Base-by-base conservation (phyloP, 768 basidiomycete genomes). In the Neoboletus brunneissimus region DNA sequence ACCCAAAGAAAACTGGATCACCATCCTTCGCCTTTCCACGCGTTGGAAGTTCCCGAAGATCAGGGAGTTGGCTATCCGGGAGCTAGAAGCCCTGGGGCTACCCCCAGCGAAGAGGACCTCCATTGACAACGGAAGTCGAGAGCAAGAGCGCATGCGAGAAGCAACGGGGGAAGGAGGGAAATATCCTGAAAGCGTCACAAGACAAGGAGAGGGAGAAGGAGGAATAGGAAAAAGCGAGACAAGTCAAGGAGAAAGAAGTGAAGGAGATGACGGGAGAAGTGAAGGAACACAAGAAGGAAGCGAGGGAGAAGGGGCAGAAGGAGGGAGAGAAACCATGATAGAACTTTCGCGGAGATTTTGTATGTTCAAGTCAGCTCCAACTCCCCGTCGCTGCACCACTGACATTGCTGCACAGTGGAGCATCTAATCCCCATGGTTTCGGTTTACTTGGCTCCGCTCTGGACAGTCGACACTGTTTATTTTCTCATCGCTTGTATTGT, bases 41-140 rank as follows among this genome's bases (percentile, higher is more conserved):
- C 73, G 74, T 13, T 90, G 86, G 86, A 46, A 61, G 0, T 88
- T 89, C 54, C 62, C 67, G 0, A 75, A 81, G 54, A 78, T 86
- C 42, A 81, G 68, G 53, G 71, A 60, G 48, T 79, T 75, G 5
- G 84, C 85, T 0, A 60, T 85, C 2, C 79, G 84, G 4, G 80
- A 87, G 60, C 71, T 88, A 0, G 80, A 81, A 54, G 74, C 74
- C 56, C 74, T 79, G 9, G 35, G 64, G 0, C 75, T 87, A 41
- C 66, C 73, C 0, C 75, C 78, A 4, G 78, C 85, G 0, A 76
- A 82, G 1, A 79, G 83, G 13, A 80, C 88, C 49, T 74, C 77
- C 0, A 67, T 84, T 1, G 88, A 87, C 58, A 84, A 85, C 11
- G 66, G 32, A 16, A 45, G 13, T 1, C 11, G 31, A 18, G 23